Evolutionary conservation across 176 grass and related monocot species (phyloP).

Genomic region (Oryza glumipatula): DNA sequence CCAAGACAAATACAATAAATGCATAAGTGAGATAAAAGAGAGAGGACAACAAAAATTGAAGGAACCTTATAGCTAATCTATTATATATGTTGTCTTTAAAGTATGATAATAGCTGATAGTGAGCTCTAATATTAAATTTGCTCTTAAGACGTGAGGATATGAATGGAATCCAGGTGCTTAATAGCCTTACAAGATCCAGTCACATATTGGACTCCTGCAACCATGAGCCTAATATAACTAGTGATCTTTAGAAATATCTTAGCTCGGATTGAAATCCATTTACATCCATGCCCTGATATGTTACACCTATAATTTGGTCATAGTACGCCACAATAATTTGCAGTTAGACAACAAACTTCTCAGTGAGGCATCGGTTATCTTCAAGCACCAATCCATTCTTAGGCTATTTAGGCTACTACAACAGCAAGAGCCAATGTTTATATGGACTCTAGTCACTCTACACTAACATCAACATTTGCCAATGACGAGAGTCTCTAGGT

Average conservation of each 20-base stretch:
- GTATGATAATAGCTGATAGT: no score
- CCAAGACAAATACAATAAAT: no score
- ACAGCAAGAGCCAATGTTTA: constrained; percentile 59
- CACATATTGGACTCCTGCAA: constrained; percentile 33
- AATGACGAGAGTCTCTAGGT: constrained; percentile 68
- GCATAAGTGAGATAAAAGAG: no score
- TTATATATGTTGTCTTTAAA: no score
- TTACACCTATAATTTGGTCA: no score
- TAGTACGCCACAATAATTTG: constrained; percentile 53
- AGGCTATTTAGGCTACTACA: constrained; percentile 55
- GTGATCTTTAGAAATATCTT: constrained; percentile 63
- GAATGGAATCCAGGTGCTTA: constrained; percentile 53
- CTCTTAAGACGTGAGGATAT: no score
- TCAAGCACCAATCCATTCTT: constrained; percentile 72
- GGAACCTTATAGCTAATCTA: no score
- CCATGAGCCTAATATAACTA: constrained; percentile 49
- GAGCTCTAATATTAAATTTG: no score
- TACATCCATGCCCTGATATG: neutral
- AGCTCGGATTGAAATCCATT: constrained; percentile 46
- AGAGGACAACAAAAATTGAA: no score
- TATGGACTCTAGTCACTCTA: constrained; percentile 42
- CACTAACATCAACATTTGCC: constrained; percentile 65
- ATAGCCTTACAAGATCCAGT: constrained; percentile 56
- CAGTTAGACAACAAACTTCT: constrained; percentile 43
- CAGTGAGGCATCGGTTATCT: constrained; percentile 62